phyloP scores from a whole-genome alignment of 2,329 filamentous ascomycete genomes.

The Verticillium tricorpus region DNA sequence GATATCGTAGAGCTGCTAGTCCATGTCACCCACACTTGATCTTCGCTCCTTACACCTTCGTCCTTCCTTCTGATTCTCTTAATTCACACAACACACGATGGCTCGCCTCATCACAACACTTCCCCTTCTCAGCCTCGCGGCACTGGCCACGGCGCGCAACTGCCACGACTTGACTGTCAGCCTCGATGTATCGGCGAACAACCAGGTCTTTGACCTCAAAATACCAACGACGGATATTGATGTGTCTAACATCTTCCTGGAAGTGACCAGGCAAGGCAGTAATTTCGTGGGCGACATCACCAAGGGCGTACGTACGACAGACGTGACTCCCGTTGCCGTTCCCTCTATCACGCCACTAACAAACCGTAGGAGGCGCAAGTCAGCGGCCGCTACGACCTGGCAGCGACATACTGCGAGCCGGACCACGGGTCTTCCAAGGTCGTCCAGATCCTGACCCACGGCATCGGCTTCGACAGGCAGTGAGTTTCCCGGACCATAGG shows the following conservation, averaged over 20 bases:
- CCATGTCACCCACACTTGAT: neutral
- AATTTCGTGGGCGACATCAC: slow-evolving; percentile 40
- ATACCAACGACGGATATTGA: slow-evolving; percentile 49
- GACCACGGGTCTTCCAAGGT: slow-evolving; percentile 32
- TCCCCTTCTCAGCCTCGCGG: slow-evolving; percentile 18
- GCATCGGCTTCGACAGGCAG: slow-evolving; percentile 29
- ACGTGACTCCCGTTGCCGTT: neutral
- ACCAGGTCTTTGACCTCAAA: slow-evolving; percentile 47
- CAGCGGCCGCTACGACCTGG: slow-evolving; percentile 51
- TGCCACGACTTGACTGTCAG: slow-evolving; percentile 51
- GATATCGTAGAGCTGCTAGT: neutral
- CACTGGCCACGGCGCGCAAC: slow-evolving; percentile 26
- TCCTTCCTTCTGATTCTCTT: neutral
- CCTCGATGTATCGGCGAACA: slow-evolving; percentile 48
- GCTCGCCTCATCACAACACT: slow-evolving; percentile 9
- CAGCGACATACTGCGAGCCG: slow-evolving; percentile 58
- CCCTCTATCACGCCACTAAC: slow-evolving; percentile 4
- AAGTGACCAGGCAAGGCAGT: slow-evolving; percentile 40
- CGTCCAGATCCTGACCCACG: slow-evolving; percentile 37
- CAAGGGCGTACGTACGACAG: neutral
- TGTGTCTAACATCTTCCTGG: slow-evolving; percentile 50
- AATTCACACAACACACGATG: slow-evolving; percentile 13
- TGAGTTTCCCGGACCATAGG: neutral
- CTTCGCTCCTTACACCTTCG: neutral
- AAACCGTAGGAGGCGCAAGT: slow-evolving; percentile 40